phyloP scores from a whole-genome alignment of 1,284 basidiomycete genomes.

The Macrocybe sp. region DNA sequence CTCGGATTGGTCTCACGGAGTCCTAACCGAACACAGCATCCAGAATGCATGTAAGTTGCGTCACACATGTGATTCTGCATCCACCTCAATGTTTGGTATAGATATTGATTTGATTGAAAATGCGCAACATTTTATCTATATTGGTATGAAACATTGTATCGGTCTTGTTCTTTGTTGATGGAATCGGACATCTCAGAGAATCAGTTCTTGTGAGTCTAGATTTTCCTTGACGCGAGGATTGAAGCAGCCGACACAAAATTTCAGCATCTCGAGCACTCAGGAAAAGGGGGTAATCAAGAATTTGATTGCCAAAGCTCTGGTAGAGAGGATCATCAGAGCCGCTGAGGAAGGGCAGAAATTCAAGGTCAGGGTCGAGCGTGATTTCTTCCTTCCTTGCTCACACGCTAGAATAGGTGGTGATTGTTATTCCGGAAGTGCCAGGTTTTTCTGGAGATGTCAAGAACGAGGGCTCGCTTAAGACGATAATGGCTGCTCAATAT shows the following conservation, averaged over 20 bases:
- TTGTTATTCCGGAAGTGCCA: slow-evolving; percentile 81
- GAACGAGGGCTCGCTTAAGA: slow-evolving; percentile 64
- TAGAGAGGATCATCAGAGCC: slow-evolving; percentile 80
- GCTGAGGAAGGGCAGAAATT: slow-evolving; percentile 70
- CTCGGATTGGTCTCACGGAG: slow-evolving; percentile 89
- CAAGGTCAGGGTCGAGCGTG: slow-evolving; percentile 45
- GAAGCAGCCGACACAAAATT: slow-evolving; percentile 4
- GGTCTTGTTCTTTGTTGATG: not conserved
- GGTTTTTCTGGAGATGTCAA: slow-evolving; percentile 83
- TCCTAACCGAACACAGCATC: slow-evolving; percentile 79
- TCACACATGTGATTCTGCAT: slow-evolving; percentile 1
- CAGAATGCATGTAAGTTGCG: slow-evolving; percentile 75
- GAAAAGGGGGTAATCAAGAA: slow-evolving; percentile 72
- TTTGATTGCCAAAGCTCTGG: slow-evolving; percentile 76
- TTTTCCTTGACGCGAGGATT: not conserved
- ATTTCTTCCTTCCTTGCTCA: not conserved
- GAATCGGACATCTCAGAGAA: slow-evolving; percentile 54
- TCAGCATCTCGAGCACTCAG: slow-evolving; percentile 73
- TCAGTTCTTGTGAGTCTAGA: slow-evolving; percentile 79
- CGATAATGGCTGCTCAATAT: slow-evolving; percentile 81
- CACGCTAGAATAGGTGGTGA: slow-evolving; percentile 49
- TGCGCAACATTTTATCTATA: slow-evolving; percentile 86
- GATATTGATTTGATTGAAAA: slow-evolving; percentile 82
- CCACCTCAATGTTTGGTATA: slow-evolving; percentile 20
- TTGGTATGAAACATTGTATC: slow-evolving; percentile 45